Base-by-base conservation (phyloP, 257 asterid species). In the Primulina tabacum region DNA sequence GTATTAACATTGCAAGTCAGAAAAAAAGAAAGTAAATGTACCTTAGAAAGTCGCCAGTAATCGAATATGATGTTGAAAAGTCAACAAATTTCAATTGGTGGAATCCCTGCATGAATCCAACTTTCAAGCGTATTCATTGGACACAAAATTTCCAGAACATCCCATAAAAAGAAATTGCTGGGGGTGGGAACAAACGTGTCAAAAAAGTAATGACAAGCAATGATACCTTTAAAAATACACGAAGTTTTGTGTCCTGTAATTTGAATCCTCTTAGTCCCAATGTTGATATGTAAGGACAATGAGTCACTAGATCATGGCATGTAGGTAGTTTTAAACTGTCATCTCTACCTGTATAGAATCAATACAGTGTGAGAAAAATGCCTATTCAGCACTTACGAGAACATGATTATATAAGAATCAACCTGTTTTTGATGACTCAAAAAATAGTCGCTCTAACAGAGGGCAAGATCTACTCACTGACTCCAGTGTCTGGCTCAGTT, bases 1-100 rank as follows among this genome's bases (percentile, higher is more conserved):
- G 24, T 7, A n/a, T 8, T 7, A 12, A 21, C 62, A 30, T 68
- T 14, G 47, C 12, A 68, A 8, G 34, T 53, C 34, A 17, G 35
- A 73, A 33, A 65, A 53, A 57, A 24, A 26, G 68, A 67, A 24
- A 34, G 67, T 9, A 64, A 28, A 65, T 87, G 71, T 80, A 90
- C 97, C 88, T 88, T 60, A 92, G 96, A 85, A 92, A 89, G 62
- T 84, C 83, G 3, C 98, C 98, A 68, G 89, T 82, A 64, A 92
- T 77, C 0, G 92, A 81, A 68, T 81, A 86, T 68, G 97, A 88
- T 2, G 86, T 78, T 66, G 98, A 83, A 81, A 92, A 88, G 83
- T 92, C 96, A 73, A 82, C 87, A 76, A 74, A 81, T 79, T 82
- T 88, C 71, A 92, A 75, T 60, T 81, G 73, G 62, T 79, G 90